Evolutionary conservation across 2,329 filamentous ascomycete genomes (phyloP).

Genomic region (Neonectria neomacrospora): DNA sequence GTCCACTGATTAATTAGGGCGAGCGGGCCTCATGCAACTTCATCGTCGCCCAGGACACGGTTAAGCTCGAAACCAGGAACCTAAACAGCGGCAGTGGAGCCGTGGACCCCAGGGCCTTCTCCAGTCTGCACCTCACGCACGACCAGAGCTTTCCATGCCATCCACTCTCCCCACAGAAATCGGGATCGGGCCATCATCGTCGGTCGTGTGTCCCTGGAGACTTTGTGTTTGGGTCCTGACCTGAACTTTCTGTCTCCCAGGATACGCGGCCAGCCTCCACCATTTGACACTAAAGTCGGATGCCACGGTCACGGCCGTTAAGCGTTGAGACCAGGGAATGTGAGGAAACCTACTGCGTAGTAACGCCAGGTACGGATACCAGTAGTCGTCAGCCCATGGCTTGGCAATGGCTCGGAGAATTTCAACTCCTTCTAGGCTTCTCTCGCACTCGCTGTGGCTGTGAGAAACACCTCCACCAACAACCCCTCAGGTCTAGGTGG

Average conservation of each 20-base stretch:
- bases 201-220: neutral
- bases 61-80: constrained; percentile 8
- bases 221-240: neutral
- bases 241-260: constrained; percentile 20
- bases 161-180: constrained; percentile 30
- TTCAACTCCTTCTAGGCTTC: constrained; percentile 23
- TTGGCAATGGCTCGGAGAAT: constrained; percentile 37
- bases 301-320: constrained; percentile 4
- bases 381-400: constrained; percentile 38
- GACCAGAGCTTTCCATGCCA: constrained; percentile 6
- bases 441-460: constrained; percentile 36
- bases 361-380: neutral
- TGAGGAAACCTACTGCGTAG: neutral
- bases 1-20: neutral
- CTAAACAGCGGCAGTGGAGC: constrained; percentile 13
- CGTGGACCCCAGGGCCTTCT: constrained; percentile 4
- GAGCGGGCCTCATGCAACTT: constrained; percentile 6
- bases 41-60: constrained; percentile 5
- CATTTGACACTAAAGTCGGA: neutral
- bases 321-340: constrained; percentile 6
- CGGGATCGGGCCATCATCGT: constrained; percentile 23
- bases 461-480: constrained; percentile 16
- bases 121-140: neutral
- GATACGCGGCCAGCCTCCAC: constrained; percentile 18
- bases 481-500: constrained; percentile 10